Evolutionary conservation across 768 basidiomycete species (phyloP).

Genomic region (Boletus subparvulus): DNA sequence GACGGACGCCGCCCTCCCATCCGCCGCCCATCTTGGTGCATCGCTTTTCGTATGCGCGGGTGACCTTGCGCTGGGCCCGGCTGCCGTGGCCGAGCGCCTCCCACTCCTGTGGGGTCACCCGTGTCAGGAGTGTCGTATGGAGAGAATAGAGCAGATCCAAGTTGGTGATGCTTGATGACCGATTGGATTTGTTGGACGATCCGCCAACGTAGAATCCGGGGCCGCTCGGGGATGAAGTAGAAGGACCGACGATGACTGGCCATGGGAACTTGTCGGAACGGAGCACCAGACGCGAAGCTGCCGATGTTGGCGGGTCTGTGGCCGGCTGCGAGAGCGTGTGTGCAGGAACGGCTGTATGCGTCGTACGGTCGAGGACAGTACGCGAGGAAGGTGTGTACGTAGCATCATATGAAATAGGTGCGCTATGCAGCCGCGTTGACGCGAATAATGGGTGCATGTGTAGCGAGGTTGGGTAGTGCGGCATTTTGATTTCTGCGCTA

Average conservation of each 20-base stretch:
- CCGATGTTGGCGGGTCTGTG: conserved; percentile 55
- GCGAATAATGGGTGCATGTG: conserved; percentile 68
- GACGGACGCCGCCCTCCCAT: conserved; percentile 67
- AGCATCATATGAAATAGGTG: conserved; percentile 64
- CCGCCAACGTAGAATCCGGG: conserved; percentile 29
- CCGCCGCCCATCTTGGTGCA: conserved; percentile 63
- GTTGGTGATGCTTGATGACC: conserved; percentile 49
- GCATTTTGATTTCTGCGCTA: conserved; percentile 24
- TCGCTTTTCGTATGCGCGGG: conserved; percentile 60
- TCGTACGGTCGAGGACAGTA: conserved; percentile 55
- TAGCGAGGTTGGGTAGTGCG: conserved; percentile 34
- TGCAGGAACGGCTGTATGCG: conserved; percentile 51
- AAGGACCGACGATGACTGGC: conserved; percentile 50
- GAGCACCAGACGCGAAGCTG: conserved; percentile 49
- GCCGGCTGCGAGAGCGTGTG: conserved; percentile 62
- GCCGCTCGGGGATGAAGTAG: conserved; percentile 28
- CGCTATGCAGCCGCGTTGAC: conserved; percentile 51
- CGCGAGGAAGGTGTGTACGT: conserved; percentile 55
- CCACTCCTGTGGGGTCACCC: conserved; percentile 69
- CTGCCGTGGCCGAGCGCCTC: conserved; percentile 54
- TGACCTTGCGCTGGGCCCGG: conserved; percentile 55
- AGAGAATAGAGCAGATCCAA: conserved; percentile 62
- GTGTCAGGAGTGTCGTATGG: conserved; percentile 52
- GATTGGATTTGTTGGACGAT: conserved; percentile 19
- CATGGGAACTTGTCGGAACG: conserved; percentile 60